Conservation (phyloP, 1,139 yeast species). For the Candida buenavistaensis region DNA sequence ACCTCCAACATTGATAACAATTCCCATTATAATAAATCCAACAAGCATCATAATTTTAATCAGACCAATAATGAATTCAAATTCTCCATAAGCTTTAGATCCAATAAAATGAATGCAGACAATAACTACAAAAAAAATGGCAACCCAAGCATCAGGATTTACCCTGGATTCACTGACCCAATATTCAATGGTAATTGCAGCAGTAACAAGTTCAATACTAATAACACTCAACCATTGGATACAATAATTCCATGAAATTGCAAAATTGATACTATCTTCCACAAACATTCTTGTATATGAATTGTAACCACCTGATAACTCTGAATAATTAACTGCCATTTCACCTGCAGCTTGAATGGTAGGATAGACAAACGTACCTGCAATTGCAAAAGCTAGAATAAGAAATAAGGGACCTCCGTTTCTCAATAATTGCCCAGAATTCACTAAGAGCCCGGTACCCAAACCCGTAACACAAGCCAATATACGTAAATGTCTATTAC, state of each 20-base stretch:
- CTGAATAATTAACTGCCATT: constrained; percentile 40
- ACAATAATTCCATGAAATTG: constrained; percentile 45
- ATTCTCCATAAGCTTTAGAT: constrained; percentile 46
- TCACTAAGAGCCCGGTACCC: constrained; percentile 31
- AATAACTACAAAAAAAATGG: constrained; percentile 37
- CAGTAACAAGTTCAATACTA: constrained; percentile 43
- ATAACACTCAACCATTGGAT: constrained; percentile 44
- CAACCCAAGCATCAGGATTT: constrained; percentile 41
- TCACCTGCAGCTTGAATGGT: constrained; percentile 46
- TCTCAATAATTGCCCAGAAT: constrained; percentile 33
- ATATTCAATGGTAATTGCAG: constrained; percentile 36
- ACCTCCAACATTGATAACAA: constrained; percentile 42
- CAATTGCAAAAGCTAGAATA: constrained; percentile 37
- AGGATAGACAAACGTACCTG: constrained; percentile 40
- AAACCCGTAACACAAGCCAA: no score
- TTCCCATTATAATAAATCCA: constrained; percentile 43
- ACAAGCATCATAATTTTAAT: constrained; percentile 37
- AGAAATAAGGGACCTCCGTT: constrained; percentile 39
- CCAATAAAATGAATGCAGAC: constrained; percentile 38
- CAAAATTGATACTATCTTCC: constrained; percentile 39
- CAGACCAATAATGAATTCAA: constrained; percentile 40
- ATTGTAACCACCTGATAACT: constrained; percentile 42
- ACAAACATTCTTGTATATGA: constrained; percentile 39
- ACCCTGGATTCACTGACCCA: constrained; percentile 29
- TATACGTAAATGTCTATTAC: no score